These are phyloP conservation scores for Arachis stenosperma DNA, from an alignment of 306 rosid genomes.

Conservation along the genomic window DNA sequence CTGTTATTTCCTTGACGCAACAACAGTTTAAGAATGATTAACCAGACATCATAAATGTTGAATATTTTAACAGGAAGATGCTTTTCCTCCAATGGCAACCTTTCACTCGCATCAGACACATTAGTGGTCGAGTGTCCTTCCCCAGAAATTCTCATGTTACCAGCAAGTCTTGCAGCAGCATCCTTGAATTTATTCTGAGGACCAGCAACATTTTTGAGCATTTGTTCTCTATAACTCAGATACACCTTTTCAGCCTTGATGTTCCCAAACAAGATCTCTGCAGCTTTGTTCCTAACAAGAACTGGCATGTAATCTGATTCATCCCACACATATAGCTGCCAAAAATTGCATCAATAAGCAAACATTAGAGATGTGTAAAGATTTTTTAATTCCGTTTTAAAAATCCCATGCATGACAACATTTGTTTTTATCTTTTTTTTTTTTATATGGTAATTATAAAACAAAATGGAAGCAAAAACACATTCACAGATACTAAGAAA, in stretches of 20 bases:
- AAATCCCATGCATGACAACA: constrained; percentile 16
- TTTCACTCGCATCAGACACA: constrained; percentile 31
- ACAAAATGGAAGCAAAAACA: not conserved
- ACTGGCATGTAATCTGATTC: constrained; percentile 66
- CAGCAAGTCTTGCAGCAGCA: not conserved
- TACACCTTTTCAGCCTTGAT: constrained; percentile 70
- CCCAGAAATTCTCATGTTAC: constrained; percentile 24
- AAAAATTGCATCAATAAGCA: constrained; percentile 31
- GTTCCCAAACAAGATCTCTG: constrained; percentile 84
- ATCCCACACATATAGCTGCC: constrained; percentile 81
- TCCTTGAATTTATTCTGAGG: constrained; percentile 30
- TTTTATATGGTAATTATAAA: constrained; percentile 1
- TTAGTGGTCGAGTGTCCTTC: constrained; percentile 42
- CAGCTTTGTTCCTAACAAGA: constrained; percentile 73
- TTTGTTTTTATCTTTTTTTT: not conserved
- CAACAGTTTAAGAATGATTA: constrained; percentile 66
- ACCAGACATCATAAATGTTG: constrained; percentile 61
- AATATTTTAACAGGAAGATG: constrained; percentile 30
- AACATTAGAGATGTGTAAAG: constrained; percentile 4
- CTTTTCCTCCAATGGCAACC: constrained; percentile 37
- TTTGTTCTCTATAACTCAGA: constrained; percentile 49
- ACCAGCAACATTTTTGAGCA: constrained; percentile 22
- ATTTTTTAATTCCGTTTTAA: not conserved
- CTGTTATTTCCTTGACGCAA: constrained; percentile 70
- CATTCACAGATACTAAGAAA: not conserved